Evolutionary conservation across 75 land plant species (phyloP).

Genomic region (Selaginella moellendorffii): DNA sequence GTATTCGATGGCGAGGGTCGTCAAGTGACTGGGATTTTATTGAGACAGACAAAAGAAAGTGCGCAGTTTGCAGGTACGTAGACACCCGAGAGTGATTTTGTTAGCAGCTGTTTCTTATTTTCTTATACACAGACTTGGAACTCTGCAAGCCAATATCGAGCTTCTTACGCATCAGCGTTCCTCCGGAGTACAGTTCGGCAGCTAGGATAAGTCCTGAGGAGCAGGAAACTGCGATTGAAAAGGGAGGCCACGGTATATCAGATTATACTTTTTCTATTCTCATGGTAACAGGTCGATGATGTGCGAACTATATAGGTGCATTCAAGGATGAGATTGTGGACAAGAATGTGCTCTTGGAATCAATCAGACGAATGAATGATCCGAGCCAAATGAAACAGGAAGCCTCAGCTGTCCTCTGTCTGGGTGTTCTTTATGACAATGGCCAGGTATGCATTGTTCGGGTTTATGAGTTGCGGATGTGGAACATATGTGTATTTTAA

Average conservation of each 20-base stretch:
- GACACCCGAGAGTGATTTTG: constrained; percentile 7
- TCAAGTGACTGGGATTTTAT: constrained; percentile 10
- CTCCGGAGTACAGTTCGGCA: constrained; percentile 7
- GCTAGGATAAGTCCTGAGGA: constrained; percentile 20
- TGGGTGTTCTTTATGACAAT: constrained; percentile 26
- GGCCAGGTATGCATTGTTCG: constrained; percentile 14
- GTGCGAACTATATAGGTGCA: neutral
- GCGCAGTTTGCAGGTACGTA: neutral
- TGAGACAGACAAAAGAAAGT: neutral
- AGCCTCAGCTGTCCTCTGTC: constrained; percentile 14
- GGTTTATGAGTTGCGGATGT: neutral
- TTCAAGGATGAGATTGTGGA: constrained; percentile 15
- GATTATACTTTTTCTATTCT: neutral
- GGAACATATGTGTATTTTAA: neutral
- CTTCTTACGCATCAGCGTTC: constrained; percentile 16
- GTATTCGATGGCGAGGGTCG: constrained; percentile 9
- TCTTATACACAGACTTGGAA: constrained; percentile 13
- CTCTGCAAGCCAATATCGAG: constrained; percentile 13
- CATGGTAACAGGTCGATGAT: neutral
- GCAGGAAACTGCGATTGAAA: constrained; percentile 16
- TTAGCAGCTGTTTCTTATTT: neutral
- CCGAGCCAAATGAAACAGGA: constrained; percentile 18
- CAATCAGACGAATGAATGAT: constrained; percentile 17
- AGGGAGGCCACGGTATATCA: constrained; percentile 23
- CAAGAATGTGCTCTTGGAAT: constrained; percentile 16